Base-by-base conservation (phyloP, 352 stramenopile genomes). In the Globisporangium abappressorium region DNA sequence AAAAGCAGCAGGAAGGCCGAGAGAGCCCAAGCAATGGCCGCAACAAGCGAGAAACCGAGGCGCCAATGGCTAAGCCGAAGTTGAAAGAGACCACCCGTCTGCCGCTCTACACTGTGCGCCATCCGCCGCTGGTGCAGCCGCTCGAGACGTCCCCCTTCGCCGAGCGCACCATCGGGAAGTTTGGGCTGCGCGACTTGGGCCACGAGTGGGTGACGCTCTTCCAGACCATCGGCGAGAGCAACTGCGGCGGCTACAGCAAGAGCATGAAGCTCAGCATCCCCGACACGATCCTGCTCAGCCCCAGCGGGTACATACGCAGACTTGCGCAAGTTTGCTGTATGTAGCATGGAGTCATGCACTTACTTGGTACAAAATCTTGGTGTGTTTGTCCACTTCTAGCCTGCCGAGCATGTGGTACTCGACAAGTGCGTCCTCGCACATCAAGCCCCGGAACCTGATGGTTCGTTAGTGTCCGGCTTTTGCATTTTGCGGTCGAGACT, bases 181-280 rank as follows among this genome's bases (percentile, higher is more conserved):
- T 74, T 15, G 74, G 73, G 8, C 58, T 80, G 8, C 59, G 68
- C 11, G 81, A 91, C 57, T 70, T 91, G 9, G 82, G 77, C 0
- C 72, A 81, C 49, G 82, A 91, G 68, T 91, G 82, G 82, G 73
- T 91, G 3, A 72, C 75, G 12, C 53, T 91, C 3, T 89, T 89
- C 57, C 78, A 85, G 57, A 74, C 67, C 9, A 78, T 91, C n/a
- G 68, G 70, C n/a, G 69, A 62, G 9, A 57, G 54, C 12, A 77
- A 61, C 30, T 61, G 36, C n/a, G 63, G 62, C 11, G 62, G 68
- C 20, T 71, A 77, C 53, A 74, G 57, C 26, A 69, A 65, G 56
- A 70, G 47, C 30, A 82, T 86, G 77, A 79, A 77, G 57, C 78
- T 91, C 30, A 65, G 75, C 14, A 81, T 91, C 47, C 80, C 79